A percentile compares a stretch with the other conserved stretches of the same genome.
phyloP scores from a whole-genome alignment of 495 filamentous ascomycete species.

The Neurospora pannonica region DNA sequence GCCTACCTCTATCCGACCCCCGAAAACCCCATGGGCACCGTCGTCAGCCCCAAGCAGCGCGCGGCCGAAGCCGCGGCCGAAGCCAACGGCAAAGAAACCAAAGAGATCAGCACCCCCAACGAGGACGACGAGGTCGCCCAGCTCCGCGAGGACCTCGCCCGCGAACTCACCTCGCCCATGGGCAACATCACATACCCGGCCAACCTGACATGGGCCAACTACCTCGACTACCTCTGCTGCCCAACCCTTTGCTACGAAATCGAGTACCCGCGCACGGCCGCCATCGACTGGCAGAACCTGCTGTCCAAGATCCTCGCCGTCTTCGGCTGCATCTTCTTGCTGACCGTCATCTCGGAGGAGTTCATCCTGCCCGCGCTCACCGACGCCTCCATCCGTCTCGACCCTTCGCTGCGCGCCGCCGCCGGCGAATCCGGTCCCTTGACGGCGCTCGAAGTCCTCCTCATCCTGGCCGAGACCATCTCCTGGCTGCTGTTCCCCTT shows the following conservation, averaged over 20 bases:
- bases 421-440: constrained; percentile 22
- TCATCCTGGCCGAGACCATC: constrained; percentile 87
- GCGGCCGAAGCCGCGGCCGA: constrained; percentile 5
- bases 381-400: constrained; percentile 62
- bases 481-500: constrained; percentile 92
- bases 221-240: constrained; percentile 79
- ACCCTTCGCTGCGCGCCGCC: constrained; percentile 20
- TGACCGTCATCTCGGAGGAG: constrained; percentile 86
- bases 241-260: constrained; percentile 96
- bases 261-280: constrained; percentile 77
- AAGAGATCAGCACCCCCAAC: constrained; percentile 21
- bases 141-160: constrained; percentile 78
- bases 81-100: constrained; percentile 33
- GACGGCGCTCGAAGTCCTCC: constrained; percentile 53
- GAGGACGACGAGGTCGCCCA: constrained; percentile 48
- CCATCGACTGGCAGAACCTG: constrained; percentile 71
- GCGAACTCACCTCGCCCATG: constrained; percentile 80
- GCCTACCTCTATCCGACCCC: constrained; percentile 70
- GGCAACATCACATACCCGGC: constrained; percentile 84
- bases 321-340: constrained; percentile 92
- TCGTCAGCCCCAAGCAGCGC: constrained; percentile 24
- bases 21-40: constrained; percentile 39
- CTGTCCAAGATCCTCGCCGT: constrained; percentile 79
- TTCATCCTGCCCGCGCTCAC: constrained; percentile 86
- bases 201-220: constrained; percentile 77